Evolutionary conservation across 106 monocot genomes (phyloP).

Genomic region (Ottelia alismoides): DNA sequence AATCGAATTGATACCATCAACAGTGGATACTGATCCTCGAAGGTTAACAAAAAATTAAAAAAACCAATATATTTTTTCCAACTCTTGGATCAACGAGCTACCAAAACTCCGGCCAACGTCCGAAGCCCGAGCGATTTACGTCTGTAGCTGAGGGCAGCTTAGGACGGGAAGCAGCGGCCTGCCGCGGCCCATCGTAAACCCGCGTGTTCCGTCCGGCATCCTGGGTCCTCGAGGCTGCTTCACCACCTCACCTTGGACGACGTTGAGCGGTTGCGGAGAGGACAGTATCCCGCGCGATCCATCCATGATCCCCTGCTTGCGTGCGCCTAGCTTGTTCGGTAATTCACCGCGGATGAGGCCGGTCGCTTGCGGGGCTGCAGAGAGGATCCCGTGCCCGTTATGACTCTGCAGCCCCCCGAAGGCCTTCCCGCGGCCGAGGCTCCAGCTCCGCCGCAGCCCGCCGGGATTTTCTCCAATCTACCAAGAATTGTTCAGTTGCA

Average conservation of each 20-base stretch:
- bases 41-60: too few species aligned
- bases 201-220: slow-evolving; percentile 79
- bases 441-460: slow-evolving; percentile 9
- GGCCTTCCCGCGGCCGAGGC: slow-evolving; percentile 22
- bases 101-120: neutral
- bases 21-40: too few species aligned
- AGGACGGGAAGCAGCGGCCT: slow-evolving; percentile 14
- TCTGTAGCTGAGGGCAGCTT: neutral
- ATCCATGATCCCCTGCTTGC: slow-evolving; percentile 4
- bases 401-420: slow-evolving; percentile 7
- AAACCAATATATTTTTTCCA: neutral
- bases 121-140: neutral
- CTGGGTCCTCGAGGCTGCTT: slow-evolving; percentile 37
- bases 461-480: slow-evolving; percentile 26
- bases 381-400: slow-evolving; percentile 27
- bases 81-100: neutral
- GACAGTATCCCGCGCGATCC: slow-evolving; percentile 17
- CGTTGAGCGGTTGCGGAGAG: slow-evolving; percentile 1
- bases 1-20: too few species aligned
- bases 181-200: slow-evolving; percentile 79
- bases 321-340: slow-evolving; percentile 16
- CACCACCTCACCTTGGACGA: slow-evolving; percentile 4
- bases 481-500: neutral
- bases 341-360: neutral
- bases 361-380: slow-evolving; percentile 11